Evolutionary conservation across 2,329 filamentous ascomycete genomes (phyloP).

Genomic region (Ophidiomyces ophidiicola): DNA sequence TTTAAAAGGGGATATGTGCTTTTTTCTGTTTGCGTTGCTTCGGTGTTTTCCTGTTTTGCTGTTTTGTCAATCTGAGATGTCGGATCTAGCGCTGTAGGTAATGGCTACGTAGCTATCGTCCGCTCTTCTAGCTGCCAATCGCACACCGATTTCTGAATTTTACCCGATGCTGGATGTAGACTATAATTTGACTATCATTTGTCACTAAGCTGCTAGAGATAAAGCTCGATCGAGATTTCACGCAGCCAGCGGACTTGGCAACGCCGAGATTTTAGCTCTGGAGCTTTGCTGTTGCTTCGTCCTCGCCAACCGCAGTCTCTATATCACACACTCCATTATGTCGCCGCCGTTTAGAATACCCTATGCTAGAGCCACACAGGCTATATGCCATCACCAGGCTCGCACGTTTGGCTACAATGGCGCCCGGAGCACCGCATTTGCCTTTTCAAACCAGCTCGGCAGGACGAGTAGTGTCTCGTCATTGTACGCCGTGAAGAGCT

Average conservation of each 20-base stretch:
- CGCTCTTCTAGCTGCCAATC: conserved; percentile 6
- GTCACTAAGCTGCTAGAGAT: too few species aligned
- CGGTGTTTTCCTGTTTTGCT: background rate
- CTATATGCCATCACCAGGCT: background rate
- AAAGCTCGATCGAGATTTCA: too few species aligned
- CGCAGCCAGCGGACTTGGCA: too few species aligned
- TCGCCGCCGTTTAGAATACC: conserved; percentile 5
- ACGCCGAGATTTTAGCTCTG: too few species aligned
- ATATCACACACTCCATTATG: conserved; percentile 1
- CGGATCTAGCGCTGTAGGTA: conserved; percentile 8
- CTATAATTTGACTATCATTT: too few species aligned
- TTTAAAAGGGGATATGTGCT: conserved; percentile 10
- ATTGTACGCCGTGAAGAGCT: too few species aligned
- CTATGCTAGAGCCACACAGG: background rate
- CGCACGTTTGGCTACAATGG: background rate
- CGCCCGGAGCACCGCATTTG: background rate
- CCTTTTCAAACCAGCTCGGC: background rate
- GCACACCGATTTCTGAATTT: too few species aligned
- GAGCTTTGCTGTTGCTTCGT: too few species aligned
- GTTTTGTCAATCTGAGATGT: conserved; percentile 5
- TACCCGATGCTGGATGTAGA: too few species aligned
- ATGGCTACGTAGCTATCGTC: conserved; percentile 4
- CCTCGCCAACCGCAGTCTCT: too few species aligned
- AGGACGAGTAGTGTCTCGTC: too few species aligned
- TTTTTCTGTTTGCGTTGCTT: conserved; percentile 1